Conservation (phyloP, 805 yeast genomes). For the Grigorovia yakushimaensis region DNA sequence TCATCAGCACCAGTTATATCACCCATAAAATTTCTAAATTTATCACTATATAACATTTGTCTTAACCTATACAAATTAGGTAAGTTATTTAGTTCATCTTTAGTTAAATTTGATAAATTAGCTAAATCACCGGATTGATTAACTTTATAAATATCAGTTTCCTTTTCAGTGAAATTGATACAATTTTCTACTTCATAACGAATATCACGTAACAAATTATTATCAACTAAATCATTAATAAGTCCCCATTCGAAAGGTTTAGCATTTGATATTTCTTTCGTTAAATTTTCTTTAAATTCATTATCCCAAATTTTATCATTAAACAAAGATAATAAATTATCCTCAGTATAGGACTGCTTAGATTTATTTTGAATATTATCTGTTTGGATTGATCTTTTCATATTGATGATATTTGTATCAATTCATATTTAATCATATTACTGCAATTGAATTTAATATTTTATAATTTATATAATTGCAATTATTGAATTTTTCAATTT, state of each 20-base stretch:
- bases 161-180: slow-evolving; percentile 87
- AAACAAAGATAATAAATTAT: slow-evolving; percentile 33
- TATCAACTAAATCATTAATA: slow-evolving; percentile 62
- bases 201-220: slow-evolving; percentile 65
- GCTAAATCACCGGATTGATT: slow-evolving; percentile 87
- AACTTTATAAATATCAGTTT: slow-evolving; percentile 93
- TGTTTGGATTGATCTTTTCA: slow-evolving; percentile 2
- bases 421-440: too few relatives aligned
- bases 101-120: slow-evolving; percentile 75
- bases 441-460: too few relatives aligned
- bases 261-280: slow-evolving; percentile 40
- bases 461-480: neutral
- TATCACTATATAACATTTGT: slow-evolving; percentile 78
- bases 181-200: slow-evolving; percentile 74
- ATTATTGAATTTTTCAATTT: too few relatives aligned
- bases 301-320: slow-evolving; percentile 40
- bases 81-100: slow-evolving; percentile 61
- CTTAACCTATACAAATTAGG: slow-evolving; percentile 72
- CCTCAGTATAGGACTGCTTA: slow-evolving; percentile 15
- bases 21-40: slow-evolving; percentile 70
- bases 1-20: slow-evolving; percentile 80
- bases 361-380: neutral
- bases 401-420: too few relatives aligned
- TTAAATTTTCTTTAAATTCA: slow-evolving; percentile 32
- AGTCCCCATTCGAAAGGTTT: slow-evolving; percentile 90